Base-by-base conservation (phyloP, 495 filamentous ascomycete species). In the Tetracladium setigerum region DNA sequence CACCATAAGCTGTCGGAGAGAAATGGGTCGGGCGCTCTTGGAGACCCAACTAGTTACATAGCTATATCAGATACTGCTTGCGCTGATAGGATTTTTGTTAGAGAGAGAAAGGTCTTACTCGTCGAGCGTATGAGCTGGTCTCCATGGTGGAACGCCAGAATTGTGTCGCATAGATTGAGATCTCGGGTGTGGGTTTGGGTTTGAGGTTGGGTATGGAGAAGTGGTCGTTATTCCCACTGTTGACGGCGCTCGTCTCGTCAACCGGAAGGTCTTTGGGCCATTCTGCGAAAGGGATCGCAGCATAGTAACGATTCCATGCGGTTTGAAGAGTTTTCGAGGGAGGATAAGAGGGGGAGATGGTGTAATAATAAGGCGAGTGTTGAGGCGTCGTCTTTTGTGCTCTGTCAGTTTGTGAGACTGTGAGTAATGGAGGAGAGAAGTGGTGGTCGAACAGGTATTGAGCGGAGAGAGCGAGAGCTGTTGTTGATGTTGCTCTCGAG, bases 1-100 rank as follows among this genome's bases (percentile, higher is more conserved):
- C 55, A 97, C 94, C 58, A 92, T 96, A 55, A 99, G 75, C 63
- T 94, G 89, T 33, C 89, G 82, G 44, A 96, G 69, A 64, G 84
- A 89, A 58, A 96, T 94, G 1, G 90, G 88, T 22, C 86, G 75
- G 8, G 89, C 86, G 58, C 89, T 81, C 42, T 83, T 82, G 49
- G 83, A 79, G 34, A 92, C 89, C 86, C 86, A 96, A 72, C 88
- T 95, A 38, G 7, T 3, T 27, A 27, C 7, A 27, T 7, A 27
- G 22, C 22, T 27, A 27, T 27, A 27, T 27, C 16, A 11, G 10
- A 55, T 15, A 22, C 46, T 22, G 42, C 49, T 46, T 56, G 37
- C 40, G 32, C 38, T 30, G 42, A 31, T 49, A 38, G 51, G 43
- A 60, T 38, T 36, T 43, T 32, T 38, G 22, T 50, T 64, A 40